Evolutionary conservation across 169 alveolate genomes (phyloP).

Genomic region (Babesia microti): DNA sequence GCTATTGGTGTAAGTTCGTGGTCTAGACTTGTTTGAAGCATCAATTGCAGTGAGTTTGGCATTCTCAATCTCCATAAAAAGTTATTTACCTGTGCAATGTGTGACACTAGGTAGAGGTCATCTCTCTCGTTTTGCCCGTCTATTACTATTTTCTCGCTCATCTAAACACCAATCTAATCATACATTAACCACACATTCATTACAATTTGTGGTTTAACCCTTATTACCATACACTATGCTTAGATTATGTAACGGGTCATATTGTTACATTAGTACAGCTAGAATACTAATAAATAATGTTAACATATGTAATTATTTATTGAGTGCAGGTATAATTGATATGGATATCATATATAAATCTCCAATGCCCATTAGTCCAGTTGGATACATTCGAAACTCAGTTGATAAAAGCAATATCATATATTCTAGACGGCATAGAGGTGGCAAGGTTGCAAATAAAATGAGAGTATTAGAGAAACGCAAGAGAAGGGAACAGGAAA

Average conservation of each 20-base stretch:
- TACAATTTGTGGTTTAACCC: not conserved
- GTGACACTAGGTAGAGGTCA: slow-evolving; percentile 41
- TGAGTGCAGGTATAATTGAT: too few relatives aligned
- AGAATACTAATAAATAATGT: not conserved
- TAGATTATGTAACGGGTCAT: not conserved
- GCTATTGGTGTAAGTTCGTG: too few relatives aligned
- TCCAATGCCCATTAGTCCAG: too few relatives aligned
- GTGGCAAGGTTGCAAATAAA: slow-evolving; percentile 45
- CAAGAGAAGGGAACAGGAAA: slow-evolving; percentile 44
- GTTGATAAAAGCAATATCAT: not conserved
- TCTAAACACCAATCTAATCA: not conserved
- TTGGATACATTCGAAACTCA: too few relatives aligned
- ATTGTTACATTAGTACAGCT: not conserved
- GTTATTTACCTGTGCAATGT: slow-evolving; percentile 36
- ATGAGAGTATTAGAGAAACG: slow-evolving; percentile 35
- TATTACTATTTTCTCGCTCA: slow-evolving; percentile 17
- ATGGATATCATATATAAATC: too few relatives aligned
- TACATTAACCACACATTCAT: not conserved
- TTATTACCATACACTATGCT: not conserved
- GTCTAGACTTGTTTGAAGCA: too few relatives aligned
- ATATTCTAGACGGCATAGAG: slow-evolving; percentile 34
- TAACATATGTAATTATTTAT: not conserved
- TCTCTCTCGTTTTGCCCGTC: slow-evolving; percentile 45
- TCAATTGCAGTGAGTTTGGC: too few relatives aligned
- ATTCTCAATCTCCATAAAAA: too few relatives aligned